These are phyloP conservation scores for Sergeia podlipaevii DNA, from an alignment of 208 protist genomes.

Conservation along the genomic window DNA sequence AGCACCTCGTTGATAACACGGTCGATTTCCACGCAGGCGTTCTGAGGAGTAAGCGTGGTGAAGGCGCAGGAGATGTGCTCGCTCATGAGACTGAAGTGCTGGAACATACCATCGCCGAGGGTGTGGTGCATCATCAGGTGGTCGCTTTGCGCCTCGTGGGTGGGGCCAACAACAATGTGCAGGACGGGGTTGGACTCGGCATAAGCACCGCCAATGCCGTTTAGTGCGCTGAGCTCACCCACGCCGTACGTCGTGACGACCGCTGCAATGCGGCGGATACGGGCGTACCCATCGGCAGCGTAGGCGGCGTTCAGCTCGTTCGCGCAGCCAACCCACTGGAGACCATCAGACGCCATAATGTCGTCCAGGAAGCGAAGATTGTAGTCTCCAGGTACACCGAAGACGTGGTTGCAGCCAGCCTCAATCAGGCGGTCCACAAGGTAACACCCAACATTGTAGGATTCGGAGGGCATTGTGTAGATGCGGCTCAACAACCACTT, in stretches of 20 bases:
- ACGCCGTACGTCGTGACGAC: constrained; percentile 50
- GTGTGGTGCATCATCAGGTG: constrained; percentile 30
- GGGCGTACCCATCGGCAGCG: constrained; percentile 41
- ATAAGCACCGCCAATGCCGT: constrained; percentile 29
- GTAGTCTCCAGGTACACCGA: constrained; percentile 51
- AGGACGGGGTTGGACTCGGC: constrained; percentile 30
- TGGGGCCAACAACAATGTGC: constrained; percentile 33
- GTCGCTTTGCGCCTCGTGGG: constrained; percentile 12
- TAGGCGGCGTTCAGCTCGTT: constrained; percentile 57
- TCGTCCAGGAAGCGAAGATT: constrained; percentile 50
- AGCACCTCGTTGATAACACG: constrained; percentile 17
- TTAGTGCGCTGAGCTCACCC: constrained; percentile 43
- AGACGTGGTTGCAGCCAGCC: constrained; percentile 25
- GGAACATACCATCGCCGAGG: constrained; percentile 26
- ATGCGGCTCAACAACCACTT: too few species aligned
- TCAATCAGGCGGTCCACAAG: constrained; percentile 35
- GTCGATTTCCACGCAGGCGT: constrained; percentile 27
- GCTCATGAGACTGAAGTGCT: constrained; percentile 24
- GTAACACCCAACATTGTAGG: constrained; percentile 44
- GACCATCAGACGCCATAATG: constrained; percentile 16
- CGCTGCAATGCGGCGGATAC: constrained; percentile 36
- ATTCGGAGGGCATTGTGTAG: constrained; percentile 20
- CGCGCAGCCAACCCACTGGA: constrained; percentile 44
- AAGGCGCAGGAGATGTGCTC: constrained; percentile 19
- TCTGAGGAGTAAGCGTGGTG: constrained; percentile 7